These are phyloP conservation scores for Vigna unguiculata DNA, from an alignment of 306 rosid genomes.

Conservation along the genomic window DNA sequence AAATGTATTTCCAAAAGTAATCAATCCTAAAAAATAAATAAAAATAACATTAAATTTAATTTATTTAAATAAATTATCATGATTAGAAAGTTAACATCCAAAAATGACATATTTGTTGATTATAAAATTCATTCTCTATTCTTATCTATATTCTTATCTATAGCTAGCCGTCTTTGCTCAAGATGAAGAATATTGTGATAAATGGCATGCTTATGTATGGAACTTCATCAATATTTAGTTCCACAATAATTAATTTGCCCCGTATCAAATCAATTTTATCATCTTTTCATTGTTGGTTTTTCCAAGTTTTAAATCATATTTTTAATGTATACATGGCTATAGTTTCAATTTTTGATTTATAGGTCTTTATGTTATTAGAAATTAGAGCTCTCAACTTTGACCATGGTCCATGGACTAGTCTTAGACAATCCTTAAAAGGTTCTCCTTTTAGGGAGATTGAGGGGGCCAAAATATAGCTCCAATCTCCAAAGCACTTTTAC, in stretches of 20 bases:
- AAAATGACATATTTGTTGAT: not conserved
- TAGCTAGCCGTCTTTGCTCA: not conserved
- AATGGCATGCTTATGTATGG: not conserved
- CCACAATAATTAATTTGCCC: not conserved
- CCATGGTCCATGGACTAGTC: too few species aligned
- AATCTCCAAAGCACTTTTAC: too few species aligned
- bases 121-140: not conserved
- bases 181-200: not conserved
- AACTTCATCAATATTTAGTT: conserved; percentile 23
- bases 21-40: too few species aligned
- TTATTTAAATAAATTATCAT: too few species aligned
- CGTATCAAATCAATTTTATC: not conserved
- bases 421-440: too few species aligned
- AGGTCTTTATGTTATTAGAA: not conserved
- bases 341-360: not conserved
- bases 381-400: too few species aligned
- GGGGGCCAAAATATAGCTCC: too few species aligned
- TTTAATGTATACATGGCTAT: conserved; percentile 5
- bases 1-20: too few species aligned
- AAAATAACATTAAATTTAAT: too few species aligned
- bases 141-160: not conserved
- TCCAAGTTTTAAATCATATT: not conserved
- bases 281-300: not conserved
- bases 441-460: too few species aligned
- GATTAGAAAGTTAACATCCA: too few species aligned